Base-by-base conservation (phyloP, 352 stramenopile species). In the Phytophthora rubi region DNA sequence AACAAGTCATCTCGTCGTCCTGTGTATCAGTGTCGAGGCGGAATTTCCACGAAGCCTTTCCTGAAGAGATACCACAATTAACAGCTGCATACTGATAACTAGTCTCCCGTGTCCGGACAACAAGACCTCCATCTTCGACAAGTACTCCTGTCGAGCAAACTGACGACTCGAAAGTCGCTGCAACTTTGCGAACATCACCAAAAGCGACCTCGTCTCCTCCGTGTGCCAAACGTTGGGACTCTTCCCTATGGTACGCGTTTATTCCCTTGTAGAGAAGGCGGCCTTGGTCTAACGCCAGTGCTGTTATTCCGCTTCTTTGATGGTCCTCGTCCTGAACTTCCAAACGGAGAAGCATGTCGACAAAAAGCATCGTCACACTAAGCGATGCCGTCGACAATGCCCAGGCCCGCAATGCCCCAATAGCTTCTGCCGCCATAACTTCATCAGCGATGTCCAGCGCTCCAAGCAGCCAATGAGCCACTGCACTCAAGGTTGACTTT, bases 1-100 rank as follows among this genome's bases (percentile, higher is more conserved):
- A 97, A 42, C 92, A 97, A 39, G 89, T 97, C 88, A 96, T 97
- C 68, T 98, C 92, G 45, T 98, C 92, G 53, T 97, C 93, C 21
- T 91, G 80, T 5, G 88, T 95, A 66, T 97, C 90, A 6, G 93
- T 92, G 78, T 96, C 90, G 16, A 97, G 73, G 13, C 89, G 88
- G 23, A 97, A 97, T 53, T 82, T 91, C 90, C 90, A 97, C 9
- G 86, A 92, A n/a, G 89, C 89, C 54, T 91, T 89, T 6, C 89
- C 86, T 6, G 81, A 81, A 6, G 81, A 81, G 54, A 97, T 90
- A 12, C 86, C 85, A 33, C 76, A 82, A 58, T 93, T 97, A 16
- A 94, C 89, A 53, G 88, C 85, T 13, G 89, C 89, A 69, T 97
- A 95, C 60, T 97, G 89, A 35, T 95, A 95, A 69, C 89, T 97